Base-by-base conservation (phyloP, 495 filamentous ascomycete genomes). In the Podospora conica region DNA sequence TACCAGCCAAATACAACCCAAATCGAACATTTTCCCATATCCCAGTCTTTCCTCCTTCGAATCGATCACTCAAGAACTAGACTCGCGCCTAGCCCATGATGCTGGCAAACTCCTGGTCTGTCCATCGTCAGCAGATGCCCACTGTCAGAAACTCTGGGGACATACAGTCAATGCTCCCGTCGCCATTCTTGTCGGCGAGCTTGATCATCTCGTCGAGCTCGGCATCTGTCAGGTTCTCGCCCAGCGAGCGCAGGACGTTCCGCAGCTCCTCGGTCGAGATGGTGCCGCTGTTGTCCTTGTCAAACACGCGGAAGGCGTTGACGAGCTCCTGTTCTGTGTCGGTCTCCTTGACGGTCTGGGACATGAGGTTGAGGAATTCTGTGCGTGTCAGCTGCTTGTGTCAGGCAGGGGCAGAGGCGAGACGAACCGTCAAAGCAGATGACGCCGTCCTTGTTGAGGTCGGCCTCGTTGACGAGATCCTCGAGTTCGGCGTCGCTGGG, bases 41-140 rank as follows among this genome's bases (percentile, higher is more conserved):
- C 0, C 23, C 18, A 28, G 23, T 3, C 10, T 27, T 15, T 12
- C 15, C 56, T 27, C 11, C 1, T 27, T 15, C 23, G 15, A 56
- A 56, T 11, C 9, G 12, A 23, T 3, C 2, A 58, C 10, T 10
- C 11, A 3, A 3, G 9, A 9, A 21, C 12, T 18, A 29, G 8
- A n/a, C 21, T 20, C 55, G 25, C n/a, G 24, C 21, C 60, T 66
- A 76, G 67, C 73, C 71, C 92, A 96, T 96, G 75, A 96, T 88
- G 79, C 93, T 90, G 72, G 94, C 93, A 77, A 96, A 96, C 81
- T 96, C 92, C 80, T 94, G 91, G 81, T 96, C 92, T 96, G 27
- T 11, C 27, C 18, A 23, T 8, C 21, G 63, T 80, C 27, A 20
- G 61, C 9, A 55, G 8, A 27, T 55, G 12, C 2, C 59, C 7